A percentile compares a stretch with the other conserved stretches of the same genome.
Evolutionary conservation across 441 rosid species (phyloP).

Genomic region (California macrophylla): DNA sequence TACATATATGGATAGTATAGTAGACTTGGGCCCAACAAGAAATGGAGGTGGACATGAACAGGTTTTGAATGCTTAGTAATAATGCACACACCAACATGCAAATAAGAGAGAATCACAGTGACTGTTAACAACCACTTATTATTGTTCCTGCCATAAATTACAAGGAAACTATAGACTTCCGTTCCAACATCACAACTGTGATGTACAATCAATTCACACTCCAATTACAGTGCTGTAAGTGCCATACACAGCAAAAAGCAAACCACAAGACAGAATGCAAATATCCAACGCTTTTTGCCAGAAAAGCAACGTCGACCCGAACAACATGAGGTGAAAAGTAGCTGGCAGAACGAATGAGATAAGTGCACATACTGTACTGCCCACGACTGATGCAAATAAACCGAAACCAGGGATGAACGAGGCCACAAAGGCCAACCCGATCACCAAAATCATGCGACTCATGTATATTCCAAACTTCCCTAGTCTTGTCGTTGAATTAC

Average conservation of each 20-base stretch:
- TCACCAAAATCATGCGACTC: constrained; percentile 44
- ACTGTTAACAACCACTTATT: neutral
- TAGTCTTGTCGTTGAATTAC: constrained; percentile 20
- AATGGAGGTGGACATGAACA: no score
- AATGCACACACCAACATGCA: neutral
- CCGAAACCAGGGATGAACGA: constrained; percentile 65
- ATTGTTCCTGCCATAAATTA: neutral
- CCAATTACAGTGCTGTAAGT: constrained; percentile 46
- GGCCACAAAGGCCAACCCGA: constrained; percentile 49
- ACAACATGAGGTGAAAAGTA: constrained; percentile 51
- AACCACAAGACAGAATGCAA: constrained; percentile 46
- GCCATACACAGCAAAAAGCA: constrained; percentile 61
- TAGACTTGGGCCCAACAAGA: no score
- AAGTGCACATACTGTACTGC: constrained; percentile 69
- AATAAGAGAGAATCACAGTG: neutral
- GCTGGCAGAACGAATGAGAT: constrained; percentile 82
- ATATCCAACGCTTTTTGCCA: constrained; percentile 57
- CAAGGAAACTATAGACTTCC: neutral
- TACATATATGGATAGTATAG: no score
- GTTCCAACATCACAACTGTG: neutral
- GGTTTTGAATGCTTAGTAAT: no score
- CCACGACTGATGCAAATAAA: constrained; percentile 57
- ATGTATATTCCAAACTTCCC: constrained; percentile 28
- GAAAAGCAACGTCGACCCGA: constrained; percentile 46
- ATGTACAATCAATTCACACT: constrained; percentile 19